Conservation (phyloP, 2,329 filamentous ascomycete species). For the Fusarium newnesense region DNA sequence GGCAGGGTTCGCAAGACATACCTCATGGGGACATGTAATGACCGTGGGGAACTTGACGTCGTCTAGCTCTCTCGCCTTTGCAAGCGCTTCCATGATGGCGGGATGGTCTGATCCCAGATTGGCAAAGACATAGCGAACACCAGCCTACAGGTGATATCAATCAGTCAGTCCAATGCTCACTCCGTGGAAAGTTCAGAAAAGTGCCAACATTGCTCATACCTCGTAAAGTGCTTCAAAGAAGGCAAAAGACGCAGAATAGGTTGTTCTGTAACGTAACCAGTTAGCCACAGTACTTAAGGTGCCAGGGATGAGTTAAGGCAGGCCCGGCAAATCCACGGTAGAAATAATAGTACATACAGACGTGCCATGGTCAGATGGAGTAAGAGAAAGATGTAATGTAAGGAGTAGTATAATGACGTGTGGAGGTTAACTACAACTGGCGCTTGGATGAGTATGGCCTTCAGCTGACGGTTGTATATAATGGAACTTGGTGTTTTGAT, state of each 20-base stretch:
- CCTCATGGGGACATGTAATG: slow-evolving; percentile 14
- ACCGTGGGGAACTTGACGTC: slow-evolving; percentile 1
- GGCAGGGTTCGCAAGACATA: not conserved
- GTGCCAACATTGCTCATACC: not conserved
- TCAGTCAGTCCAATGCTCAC: not conserved
- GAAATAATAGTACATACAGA: not conserved
- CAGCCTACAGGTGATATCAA: slow-evolving; percentile 48
- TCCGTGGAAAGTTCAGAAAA: too few species aligned
- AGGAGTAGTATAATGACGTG: not conserved
- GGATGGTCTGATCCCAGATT: slow-evolving; percentile 77
- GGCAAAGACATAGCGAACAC: slow-evolving; percentile 67
- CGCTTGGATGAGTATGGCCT: not conserved
- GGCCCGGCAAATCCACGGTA: too few species aligned
- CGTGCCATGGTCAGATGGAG: not conserved
- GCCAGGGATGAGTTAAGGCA: not conserved
- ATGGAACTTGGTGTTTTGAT: not conserved
- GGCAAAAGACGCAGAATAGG: not conserved
- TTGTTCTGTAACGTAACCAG: not conserved
- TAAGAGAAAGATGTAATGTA: not conserved
- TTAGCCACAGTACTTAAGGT: not conserved
- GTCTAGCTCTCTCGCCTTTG: slow-evolving; percentile 67
- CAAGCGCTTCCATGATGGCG: slow-evolving; percentile 80
- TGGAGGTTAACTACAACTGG: not conserved
- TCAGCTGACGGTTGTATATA: not conserved
- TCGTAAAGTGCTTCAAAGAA: not conserved